These are phyloP conservation scores for Fusarium illudens DNA, from an alignment of 2,329 filamentous ascomycete species.

Conservation along the genomic window DNA sequence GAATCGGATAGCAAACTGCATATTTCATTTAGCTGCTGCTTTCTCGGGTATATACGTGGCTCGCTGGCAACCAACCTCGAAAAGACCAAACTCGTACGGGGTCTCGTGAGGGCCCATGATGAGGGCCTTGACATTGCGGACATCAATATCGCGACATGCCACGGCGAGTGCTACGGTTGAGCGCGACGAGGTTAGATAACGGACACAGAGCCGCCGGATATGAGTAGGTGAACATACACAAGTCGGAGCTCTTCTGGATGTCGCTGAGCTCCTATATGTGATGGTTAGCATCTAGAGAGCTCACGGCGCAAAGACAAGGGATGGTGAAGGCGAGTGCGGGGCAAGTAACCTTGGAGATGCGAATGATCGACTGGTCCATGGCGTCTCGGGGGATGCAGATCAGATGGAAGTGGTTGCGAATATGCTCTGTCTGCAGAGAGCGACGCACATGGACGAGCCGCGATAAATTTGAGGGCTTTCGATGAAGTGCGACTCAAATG, in stretches of 20 bases:
- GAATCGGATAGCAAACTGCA: constrained; percentile 79
- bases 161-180: constrained; percentile 76
- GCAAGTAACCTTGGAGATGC: constrained; percentile 77
- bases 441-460: constrained; percentile 28
- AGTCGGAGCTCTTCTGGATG: constrained; percentile 82
- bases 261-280: constrained; percentile 77
- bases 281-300: constrained; percentile 23
- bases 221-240: constrained; percentile 68
- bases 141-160: constrained; percentile 85
- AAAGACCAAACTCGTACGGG: constrained; percentile 97
- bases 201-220: neutral
- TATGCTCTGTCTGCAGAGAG: constrained; percentile 4
- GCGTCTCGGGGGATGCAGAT: constrained; percentile 34
- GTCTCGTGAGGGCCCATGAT: constrained; percentile 94
- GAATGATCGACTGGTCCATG: constrained; percentile 83
- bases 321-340: constrained; percentile 33
- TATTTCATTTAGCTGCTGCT: constrained; percentile 1
- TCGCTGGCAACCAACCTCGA: constrained; percentile 70
- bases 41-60: neutral
- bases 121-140: constrained; percentile 85
- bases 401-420: neutral
- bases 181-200: constrained; percentile 8
- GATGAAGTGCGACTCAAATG: neutral
- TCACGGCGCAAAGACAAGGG: constrained; percentile 27
- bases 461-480: neutral